phyloP scores from a whole-genome alignment of 2,329 filamentous ascomycete genomes.

The Ophiostoma angusticollis region DNA sequence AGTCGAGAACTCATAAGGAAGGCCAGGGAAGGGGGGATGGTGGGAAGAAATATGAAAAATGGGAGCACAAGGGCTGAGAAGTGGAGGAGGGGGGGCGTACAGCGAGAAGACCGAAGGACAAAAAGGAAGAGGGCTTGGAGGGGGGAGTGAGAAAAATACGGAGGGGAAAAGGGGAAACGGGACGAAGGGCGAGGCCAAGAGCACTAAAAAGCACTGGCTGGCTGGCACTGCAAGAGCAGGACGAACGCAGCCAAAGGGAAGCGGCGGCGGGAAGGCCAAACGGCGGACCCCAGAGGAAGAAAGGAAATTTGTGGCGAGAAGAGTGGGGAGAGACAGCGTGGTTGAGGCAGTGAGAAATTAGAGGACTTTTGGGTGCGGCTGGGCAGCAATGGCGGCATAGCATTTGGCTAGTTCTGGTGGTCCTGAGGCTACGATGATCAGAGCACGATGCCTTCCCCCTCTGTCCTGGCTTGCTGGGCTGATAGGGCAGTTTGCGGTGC shows the following conservation, averaged over 20 bases:
- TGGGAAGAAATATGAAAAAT: slow-evolving; percentile 17
- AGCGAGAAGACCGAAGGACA: slow-evolving; percentile 15
- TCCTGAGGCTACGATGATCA: too few species aligned
- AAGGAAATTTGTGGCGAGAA: too few species aligned
- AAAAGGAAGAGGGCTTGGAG: neutral
- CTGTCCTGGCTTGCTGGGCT: too few species aligned
- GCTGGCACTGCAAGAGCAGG: too few species aligned
- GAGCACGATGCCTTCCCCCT: too few species aligned
- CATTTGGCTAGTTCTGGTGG: slow-evolving; percentile 1
- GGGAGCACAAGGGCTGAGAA: neutral
- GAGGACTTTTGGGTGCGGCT: slow-evolving; percentile 8
- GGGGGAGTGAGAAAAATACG: slow-evolving; percentile 14
- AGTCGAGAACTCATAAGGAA: slow-evolving; percentile 62
- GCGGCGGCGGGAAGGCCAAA: too few species aligned
- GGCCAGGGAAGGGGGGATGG: slow-evolving; percentile 17
- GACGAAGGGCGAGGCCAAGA: neutral
- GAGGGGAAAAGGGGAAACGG: slow-evolving; percentile 14
- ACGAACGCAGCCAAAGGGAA: too few species aligned
- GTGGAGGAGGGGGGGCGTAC: slow-evolving; percentile 14
- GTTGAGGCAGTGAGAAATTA: slow-evolving; percentile 13
- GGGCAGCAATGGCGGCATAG: slow-evolving; percentile 5
- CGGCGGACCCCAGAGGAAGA: too few species aligned
- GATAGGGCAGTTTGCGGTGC: too few species aligned
- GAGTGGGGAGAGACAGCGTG: neutral
- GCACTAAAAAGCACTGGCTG: too few species aligned